Percentiles rank a stretch among this genome's conserved stretches.
Evolutionary conservation across 257 asterid species (phyloP).

Genomic region (Salvia hispanica): DNA sequence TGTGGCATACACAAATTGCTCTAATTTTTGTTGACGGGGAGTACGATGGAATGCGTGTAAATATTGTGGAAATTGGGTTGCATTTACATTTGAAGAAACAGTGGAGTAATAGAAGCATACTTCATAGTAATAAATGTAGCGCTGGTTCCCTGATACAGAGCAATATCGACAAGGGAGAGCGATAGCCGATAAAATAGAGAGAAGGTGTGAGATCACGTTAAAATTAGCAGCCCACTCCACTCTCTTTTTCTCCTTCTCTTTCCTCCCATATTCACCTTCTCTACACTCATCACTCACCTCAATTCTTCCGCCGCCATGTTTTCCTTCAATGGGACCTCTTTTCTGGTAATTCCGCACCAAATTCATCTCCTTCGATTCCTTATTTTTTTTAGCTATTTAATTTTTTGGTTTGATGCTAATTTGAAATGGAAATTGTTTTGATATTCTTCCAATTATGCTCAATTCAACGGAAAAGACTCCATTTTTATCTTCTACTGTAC

Average conservation of each 20-base stretch:
- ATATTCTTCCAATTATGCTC: not conserved
- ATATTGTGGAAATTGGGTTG: too few relatives aligned
- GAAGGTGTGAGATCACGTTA: constrained; percentile 18
- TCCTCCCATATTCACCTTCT: constrained; percentile 28
- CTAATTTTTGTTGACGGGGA: too few relatives aligned
- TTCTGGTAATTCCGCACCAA: constrained; percentile 51
- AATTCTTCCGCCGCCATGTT: constrained; percentile 55
- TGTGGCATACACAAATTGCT: too few relatives aligned
- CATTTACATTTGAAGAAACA: constrained; percentile 14
- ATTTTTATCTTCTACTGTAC: not conserved
- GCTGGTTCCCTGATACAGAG: constrained; percentile 34
- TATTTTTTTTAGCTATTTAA: not conserved
- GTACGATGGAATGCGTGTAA: too few relatives aligned
- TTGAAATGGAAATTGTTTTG: not conserved
- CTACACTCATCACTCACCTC: constrained; percentile 15
- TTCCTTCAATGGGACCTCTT: constrained; percentile 59
- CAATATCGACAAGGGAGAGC: constrained; percentile 17
- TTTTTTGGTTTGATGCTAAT: not conserved
- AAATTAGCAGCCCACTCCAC: constrained; percentile 24
- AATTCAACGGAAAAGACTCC: not conserved
- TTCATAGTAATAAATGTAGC: constrained; percentile 15
- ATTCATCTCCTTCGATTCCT: not conserved
- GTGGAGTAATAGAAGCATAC: not conserved
- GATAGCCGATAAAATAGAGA: constrained; percentile 18
- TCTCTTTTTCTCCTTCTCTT: constrained; percentile 28